Evolutionary conservation across 2,329 filamentous ascomycete species (phyloP).

Genomic region (Fusarium sp.): DNA sequence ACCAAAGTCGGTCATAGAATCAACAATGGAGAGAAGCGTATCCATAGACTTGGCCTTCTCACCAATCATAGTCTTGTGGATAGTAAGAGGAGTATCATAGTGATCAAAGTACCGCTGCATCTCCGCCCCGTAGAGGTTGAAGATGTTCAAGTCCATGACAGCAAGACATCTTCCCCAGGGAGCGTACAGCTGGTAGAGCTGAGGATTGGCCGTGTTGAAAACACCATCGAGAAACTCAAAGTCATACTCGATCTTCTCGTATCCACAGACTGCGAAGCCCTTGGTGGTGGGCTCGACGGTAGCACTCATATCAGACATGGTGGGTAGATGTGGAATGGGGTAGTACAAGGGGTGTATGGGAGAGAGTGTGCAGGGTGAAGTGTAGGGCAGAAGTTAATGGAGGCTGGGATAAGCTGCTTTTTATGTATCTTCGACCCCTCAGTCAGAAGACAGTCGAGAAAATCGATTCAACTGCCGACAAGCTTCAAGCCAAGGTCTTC

Average conservation of each 20-base stretch:
- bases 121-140: slow-evolving; percentile 73
- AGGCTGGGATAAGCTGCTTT: slow-evolving; percentile 25
- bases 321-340: slow-evolving; percentile 35
- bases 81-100: slow-evolving; percentile 70
- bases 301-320: slow-evolving; percentile 79
- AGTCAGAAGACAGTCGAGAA: no score
- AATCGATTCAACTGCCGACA: slow-evolving; percentile 29
- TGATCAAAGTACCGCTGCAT: slow-evolving; percentile 77
- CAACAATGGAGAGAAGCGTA: slow-evolving; percentile 76
- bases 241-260: slow-evolving; percentile 82
- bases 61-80: slow-evolving; percentile 80
- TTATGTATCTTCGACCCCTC: slow-evolving; percentile 20
- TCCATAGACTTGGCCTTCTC: slow-evolving; percentile 82
- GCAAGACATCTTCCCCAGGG: slow-evolving; percentile 75
- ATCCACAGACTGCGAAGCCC: slow-evolving; percentile 79
- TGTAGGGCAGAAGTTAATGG: neutral
- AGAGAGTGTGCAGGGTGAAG: slow-evolving; percentile 26
- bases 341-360: slow-evolving; percentile 12
- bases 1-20: slow-evolving; percentile 81
- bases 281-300: slow-evolving; percentile 72
- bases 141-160: slow-evolving; percentile 79
- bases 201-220: slow-evolving; percentile 70
- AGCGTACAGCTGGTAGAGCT: slow-evolving; percentile 75
- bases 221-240: slow-evolving; percentile 80
- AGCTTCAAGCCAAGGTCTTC: slow-evolving; percentile 15